These are phyloP conservation scores for Apiospora kogelbergensis DNA, from an alignment of 2,329 filamentous ascomycete genomes.

Conservation along the genomic window DNA sequence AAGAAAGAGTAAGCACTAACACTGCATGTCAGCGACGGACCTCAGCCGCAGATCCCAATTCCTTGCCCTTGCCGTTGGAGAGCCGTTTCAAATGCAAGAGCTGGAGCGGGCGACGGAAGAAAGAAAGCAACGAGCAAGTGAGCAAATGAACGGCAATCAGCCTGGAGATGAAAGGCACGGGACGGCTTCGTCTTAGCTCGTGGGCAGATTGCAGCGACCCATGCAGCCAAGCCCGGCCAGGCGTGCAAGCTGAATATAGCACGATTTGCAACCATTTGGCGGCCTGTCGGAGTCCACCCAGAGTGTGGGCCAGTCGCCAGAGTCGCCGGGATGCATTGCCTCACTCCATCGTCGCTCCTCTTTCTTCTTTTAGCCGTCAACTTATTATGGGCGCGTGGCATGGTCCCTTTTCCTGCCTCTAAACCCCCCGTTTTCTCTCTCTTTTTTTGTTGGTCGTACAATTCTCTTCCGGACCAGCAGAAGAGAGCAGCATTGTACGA, in stretches of 20 bases:
- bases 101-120: not conserved
- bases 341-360: not conserved
- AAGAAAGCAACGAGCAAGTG: no score
- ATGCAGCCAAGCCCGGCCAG: not conserved
- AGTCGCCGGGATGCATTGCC: not conserved
- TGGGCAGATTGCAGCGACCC: not conserved
- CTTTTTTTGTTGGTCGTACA: not conserved
- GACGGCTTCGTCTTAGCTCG: not conserved
- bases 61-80: not conserved
- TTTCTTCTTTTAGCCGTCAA: not conserved
- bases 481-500: not conserved
- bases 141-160: no score
- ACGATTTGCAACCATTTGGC: not conserved
- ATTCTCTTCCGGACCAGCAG: not conserved
- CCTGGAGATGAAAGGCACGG: not conserved
- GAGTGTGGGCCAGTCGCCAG: not conserved
- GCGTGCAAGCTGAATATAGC: not conserved
- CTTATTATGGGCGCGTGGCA: not conserved
- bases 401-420: not conserved
- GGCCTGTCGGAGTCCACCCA: not conserved
- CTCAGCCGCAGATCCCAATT: not conserved
- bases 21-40: not conserved
- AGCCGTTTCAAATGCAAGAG: not conserved
- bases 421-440: not conserved
- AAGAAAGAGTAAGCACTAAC: not conserved